These are phyloP conservation scores for Phlyctochytrium bullatum DNA, from an alignment of 192 early-diverging fungal species.

Conservation along the genomic window DNA sequence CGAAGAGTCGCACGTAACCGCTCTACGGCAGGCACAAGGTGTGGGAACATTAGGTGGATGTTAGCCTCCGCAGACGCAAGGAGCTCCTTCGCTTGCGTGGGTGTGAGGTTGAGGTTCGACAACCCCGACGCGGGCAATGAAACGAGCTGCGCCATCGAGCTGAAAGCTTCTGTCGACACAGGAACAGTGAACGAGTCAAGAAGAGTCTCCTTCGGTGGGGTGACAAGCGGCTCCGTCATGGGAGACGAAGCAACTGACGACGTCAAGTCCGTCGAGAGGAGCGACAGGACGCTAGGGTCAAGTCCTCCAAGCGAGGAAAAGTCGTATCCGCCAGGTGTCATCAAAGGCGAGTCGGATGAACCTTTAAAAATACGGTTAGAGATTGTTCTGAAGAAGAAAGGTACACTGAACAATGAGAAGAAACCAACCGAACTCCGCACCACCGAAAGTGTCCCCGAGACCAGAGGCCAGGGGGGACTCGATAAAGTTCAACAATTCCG, in stretches of 20 bases:
- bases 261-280: too few species aligned
- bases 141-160: neutral
- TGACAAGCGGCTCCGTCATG: neutral
- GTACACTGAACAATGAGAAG: neutral
- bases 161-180: too few species aligned
- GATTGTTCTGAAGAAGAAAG: neutral
- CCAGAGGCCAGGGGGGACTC: neutral
- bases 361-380: too few species aligned
- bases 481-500: neutral
- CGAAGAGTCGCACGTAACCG: slow-evolving; percentile 14
- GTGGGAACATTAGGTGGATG: slow-evolving; percentile 17
- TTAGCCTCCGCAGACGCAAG: slow-evolving; percentile 18
- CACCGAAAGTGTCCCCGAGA: neutral
- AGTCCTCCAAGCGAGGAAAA: too few species aligned
- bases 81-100: slow-evolving; percentile 12
- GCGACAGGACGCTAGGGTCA: too few species aligned
- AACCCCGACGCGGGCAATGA: neutral
- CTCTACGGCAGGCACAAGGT: slow-evolving; percentile 27
- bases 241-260: neutral
- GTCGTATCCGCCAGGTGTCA: neutral
- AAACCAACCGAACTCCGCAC: neutral
- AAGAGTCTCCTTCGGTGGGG: neutral
- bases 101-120: neutral
- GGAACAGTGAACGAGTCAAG: neutral
- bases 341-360: neutral